Evolutionary conservation across 1,139 yeast species (phyloP), one percentile per base, ranked within the genome.

Genomic region (Magnusiomyces tetraspermus): DNA sequence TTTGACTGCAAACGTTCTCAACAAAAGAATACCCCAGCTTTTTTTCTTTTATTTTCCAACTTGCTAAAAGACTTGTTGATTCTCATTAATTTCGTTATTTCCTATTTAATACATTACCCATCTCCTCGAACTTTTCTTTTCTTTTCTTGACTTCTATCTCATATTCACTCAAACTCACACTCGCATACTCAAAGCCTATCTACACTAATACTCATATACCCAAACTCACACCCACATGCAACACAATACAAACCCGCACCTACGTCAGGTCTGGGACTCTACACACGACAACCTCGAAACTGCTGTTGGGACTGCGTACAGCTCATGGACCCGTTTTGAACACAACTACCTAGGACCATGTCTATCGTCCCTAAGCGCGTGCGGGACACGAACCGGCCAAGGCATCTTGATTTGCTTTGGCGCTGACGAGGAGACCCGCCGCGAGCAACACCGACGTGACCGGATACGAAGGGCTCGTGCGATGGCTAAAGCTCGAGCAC

Each of bases 231-330:
- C 24, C n/a, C 21, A 38, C 13, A 30, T 30, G 33, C 33, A 30
- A 30, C 33, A 8, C 13, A 13, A 8, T 13, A 8, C 33, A 13
- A 38, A 38, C 19, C 43, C 22, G 5, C 36, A 30, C 22, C 10
- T 43, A 17, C 33, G 61, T n/a, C 60, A 59, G 48, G 64, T 59
- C 33, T 60, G 65, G 63, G 65, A 60, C 30, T 55, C 59, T 28
- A 62, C 66, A 13, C 66, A 63, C 53, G 66, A 63, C 51, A 60
- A 62, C 49, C 53, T 63, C 13, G 66, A 63, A 53, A 58, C 64
- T 6, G 66, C 64, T 0, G 63, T 63, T 6, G 65, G 66, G 13
- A 53, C 55, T 15, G 66, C 65, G n/a, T 60, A 59, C 48, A 55
- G 63, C 10, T 58, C 63, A 26, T 61, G 63, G 62, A 58, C 54